A percentile compares a stretch with the other conserved stretches of the same genome.
phyloP scores from a whole-genome alignment of 352 stramenopile genomes.

The Halophytophthora polymorphica region DNA sequence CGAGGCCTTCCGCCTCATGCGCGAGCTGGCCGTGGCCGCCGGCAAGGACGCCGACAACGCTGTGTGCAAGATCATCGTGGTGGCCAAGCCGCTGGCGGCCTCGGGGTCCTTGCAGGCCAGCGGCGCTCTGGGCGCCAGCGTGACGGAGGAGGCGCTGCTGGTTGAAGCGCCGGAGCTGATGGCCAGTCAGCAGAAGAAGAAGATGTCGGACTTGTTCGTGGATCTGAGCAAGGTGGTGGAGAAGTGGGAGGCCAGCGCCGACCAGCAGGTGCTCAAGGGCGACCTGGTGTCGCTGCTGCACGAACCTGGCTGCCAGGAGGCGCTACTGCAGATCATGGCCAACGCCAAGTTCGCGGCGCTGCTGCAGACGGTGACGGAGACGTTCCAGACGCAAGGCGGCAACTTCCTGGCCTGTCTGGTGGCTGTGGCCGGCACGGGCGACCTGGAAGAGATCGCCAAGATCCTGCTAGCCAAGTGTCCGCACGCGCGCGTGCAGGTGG shows the following conservation, averaged over 20 bases:
- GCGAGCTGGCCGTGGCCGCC: conserved; percentile 47
- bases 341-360: conserved; percentile 61
- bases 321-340: conserved; percentile 70
- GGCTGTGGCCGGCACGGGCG: conserved; percentile 37
- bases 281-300: conserved; percentile 73
- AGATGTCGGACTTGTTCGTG: conserved; percentile 68
- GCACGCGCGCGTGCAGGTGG: conserved; percentile 64
- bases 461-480: conserved; percentile 75
- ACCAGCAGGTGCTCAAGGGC: conserved; percentile 63
- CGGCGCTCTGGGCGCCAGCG: conserved; percentile 15
- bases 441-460: conserved; percentile 72
- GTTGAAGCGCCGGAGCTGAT: conserved; percentile 41
- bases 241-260: conserved; percentile 56
- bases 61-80: conserved; percentile 73
- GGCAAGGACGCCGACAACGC: conserved; percentile 37
- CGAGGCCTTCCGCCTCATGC: conserved; percentile 77
- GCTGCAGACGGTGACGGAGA: conserved; percentile 58
- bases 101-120: conserved; percentile 1
- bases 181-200: conserved; percentile 55
- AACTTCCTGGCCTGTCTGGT: conserved; percentile 57
- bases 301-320: conserved; percentile 69
- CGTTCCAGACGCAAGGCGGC: conserved; percentile 48
- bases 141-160: conserved; percentile 18
- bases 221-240: conserved; percentile 76
- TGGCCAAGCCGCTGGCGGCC: conserved; percentile 21